A percentile compares a stretch with the other conserved stretches of the same genome.
These are phyloP conservation scores for Syzygium oleosum DNA, from an alignment of 345 rosid species.

Conservation along the genomic window DNA sequence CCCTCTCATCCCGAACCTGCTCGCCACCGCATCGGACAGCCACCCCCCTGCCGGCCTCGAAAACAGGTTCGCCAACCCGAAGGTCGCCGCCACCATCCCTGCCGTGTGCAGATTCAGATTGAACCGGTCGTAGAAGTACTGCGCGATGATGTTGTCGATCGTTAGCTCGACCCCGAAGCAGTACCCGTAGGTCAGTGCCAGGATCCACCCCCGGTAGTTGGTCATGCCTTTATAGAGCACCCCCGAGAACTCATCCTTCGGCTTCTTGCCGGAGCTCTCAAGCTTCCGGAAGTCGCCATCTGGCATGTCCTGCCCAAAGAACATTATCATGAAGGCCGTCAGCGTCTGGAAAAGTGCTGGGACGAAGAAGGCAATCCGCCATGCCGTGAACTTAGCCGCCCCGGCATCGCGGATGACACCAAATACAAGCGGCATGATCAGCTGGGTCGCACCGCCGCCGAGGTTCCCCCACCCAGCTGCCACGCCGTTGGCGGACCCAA, in stretches of 20 bases:
- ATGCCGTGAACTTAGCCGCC: slow-evolving; percentile 9
- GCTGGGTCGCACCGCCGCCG: slow-evolving; percentile 13
- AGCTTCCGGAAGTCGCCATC: slow-evolving; percentile 7
- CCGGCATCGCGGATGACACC: slow-evolving; percentile 6
- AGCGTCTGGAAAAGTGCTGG: slow-evolving; percentile 6
- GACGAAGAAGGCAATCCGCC: slow-evolving; percentile 16
- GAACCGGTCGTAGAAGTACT: slow-evolving; percentile 15
- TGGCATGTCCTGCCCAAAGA: slow-evolving; percentile 14
- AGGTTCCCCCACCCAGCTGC: slow-evolving; percentile 21
- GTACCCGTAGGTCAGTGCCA: slow-evolving; percentile 8
- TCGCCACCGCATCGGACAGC: neutral
- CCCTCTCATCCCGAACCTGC: slow-evolving; percentile 11
- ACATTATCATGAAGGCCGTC: neutral
- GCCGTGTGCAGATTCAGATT: slow-evolving; percentile 14
- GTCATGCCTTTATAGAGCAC: neutral
- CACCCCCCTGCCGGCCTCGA: slow-evolving; percentile 8
- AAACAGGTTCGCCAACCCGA: slow-evolving; percentile 9
- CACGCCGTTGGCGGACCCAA: slow-evolving; percentile 8
- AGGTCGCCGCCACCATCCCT: slow-evolving; percentile 6
- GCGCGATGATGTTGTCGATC: slow-evolving; percentile 11
- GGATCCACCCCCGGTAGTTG: slow-evolving; percentile 12
- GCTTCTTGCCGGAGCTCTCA: neutral
- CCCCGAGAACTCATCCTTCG: slow-evolving; percentile 7
- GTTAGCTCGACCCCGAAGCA: slow-evolving; percentile 13
- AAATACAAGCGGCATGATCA: slow-evolving; percentile 13